Conservation (phyloP, 257 asterid species). For the Ophiorrhiza pumila region DNA sequence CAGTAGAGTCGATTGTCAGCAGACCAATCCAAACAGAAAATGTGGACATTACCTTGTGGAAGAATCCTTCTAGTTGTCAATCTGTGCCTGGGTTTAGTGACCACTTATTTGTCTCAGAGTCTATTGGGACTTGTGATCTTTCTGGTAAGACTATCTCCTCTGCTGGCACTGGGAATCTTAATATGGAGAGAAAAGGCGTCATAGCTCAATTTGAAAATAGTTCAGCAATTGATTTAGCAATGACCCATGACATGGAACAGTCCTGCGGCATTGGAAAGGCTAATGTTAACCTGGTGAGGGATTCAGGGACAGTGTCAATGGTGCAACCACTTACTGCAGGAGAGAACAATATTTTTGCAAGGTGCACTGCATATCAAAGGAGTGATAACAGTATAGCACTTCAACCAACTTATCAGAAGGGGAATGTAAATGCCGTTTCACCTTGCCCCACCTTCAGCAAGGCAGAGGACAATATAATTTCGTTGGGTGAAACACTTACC, state of each 20-base stretch:
- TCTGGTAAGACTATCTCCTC: slow-evolving; percentile 28
- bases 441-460: slow-evolving; percentile 27
- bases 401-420: slow-evolving; percentile 30
- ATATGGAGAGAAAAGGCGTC: not conserved
- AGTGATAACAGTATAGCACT: slow-evolving; percentile 22
- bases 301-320: slow-evolving; percentile 30
- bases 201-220: not conserved
- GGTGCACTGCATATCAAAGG: slow-evolving; percentile 27
- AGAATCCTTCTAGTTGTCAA: slow-evolving; percentile 32
- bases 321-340: slow-evolving; percentile 24
- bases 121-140: slow-evolving; percentile 29
- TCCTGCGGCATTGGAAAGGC: slow-evolving; percentile 29
- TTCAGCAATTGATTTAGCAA: slow-evolving; percentile 10
- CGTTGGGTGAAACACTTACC: slow-evolving; percentile 37
- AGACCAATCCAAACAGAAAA: slow-evolving; percentile 27
- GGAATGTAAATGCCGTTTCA: slow-evolving; percentile 24
- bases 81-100: slow-evolving; percentile 29
- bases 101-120: slow-evolving; percentile 31
- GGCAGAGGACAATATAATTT: slow-evolving; percentile 25
- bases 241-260: slow-evolving; percentile 4
- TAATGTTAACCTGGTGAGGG: slow-evolving; percentile 34
- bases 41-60: slow-evolving; percentile 38
- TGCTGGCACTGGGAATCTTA: slow-evolving; percentile 2
- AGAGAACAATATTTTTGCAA: slow-evolving; percentile 25
- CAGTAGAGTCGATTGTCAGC: slow-evolving; percentile 36